Percentiles rank a stretch among this genome's conserved stretches.
These are phyloP conservation scores for Aspergillus uvarum DNA, from an alignment of 2,329 filamentous ascomycete species.

Conservation along the genomic window DNA sequence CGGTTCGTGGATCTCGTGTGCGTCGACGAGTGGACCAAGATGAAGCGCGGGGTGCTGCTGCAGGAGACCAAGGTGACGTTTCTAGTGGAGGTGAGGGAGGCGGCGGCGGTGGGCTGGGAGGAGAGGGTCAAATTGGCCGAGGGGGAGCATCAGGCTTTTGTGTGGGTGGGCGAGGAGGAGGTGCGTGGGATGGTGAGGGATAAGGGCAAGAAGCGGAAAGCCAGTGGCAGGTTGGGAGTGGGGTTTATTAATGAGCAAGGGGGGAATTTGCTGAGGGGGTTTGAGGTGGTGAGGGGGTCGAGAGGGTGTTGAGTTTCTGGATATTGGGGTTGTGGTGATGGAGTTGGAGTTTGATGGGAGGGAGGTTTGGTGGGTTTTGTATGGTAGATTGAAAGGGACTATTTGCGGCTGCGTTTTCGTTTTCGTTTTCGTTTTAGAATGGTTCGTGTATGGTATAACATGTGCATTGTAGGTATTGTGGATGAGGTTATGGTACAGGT, in stretches of 20 bases:
- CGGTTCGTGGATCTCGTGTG: conserved; percentile 45
- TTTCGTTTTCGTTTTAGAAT: background rate
- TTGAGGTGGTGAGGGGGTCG: conserved; percentile 10
- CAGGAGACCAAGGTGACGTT: conserved; percentile 39
- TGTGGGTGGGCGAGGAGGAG: conserved; percentile 42
- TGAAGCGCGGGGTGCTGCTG: conserved; percentile 20
- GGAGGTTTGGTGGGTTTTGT: too few species aligned
- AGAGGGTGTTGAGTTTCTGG: too few species aligned
- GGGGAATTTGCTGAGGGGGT: conserved; percentile 24
- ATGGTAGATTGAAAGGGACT: background rate
- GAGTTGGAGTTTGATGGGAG: too few species aligned
- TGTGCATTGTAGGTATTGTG: too few species aligned
- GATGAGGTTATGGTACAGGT: too few species aligned
- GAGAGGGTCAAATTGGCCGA: conserved; percentile 31
- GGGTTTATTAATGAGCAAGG: conserved; percentile 25
- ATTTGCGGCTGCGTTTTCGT: background rate
- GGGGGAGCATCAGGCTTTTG: conserved; percentile 37
- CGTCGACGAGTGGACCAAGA: conserved; percentile 33
- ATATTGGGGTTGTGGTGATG: background rate
- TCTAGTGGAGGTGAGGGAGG: conserved; percentile 32
- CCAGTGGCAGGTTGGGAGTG: conserved; percentile 16
- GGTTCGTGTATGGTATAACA: background rate
- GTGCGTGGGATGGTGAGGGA: conserved; percentile 18
- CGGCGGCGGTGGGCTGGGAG: conserved; percentile 17
- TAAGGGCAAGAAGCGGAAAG: background rate